Percentiles rank a stretch among this genome's conserved stretches.
phyloP scores from a whole-genome alignment of 345 rosid species.

The Eucalyptus pauciflora region DNA sequence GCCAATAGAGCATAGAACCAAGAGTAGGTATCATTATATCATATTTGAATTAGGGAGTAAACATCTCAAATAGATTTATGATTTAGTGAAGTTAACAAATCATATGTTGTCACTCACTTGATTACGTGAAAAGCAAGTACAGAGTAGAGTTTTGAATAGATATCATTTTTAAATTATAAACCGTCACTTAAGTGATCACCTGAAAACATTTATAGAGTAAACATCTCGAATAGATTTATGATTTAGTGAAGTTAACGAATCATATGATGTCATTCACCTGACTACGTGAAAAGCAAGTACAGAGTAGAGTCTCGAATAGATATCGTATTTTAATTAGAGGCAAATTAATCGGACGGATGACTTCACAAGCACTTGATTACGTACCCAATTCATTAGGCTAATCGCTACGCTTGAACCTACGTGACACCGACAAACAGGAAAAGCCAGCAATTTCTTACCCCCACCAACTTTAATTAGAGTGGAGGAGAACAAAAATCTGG shows the following conservation, averaged over 20 bases:
- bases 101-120: background rate
- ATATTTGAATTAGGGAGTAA: background rate
- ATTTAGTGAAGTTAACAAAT: background rate
- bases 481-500: background rate
- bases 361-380: no score
- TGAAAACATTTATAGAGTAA: no score
- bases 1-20: background rate
- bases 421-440: background rate
- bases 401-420: background rate
- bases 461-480: background rate
- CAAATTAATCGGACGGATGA: no score
- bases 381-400: background rate
- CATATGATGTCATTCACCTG: background rate
- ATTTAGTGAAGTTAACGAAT: background rate
- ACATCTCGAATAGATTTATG: background rate
- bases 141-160: background rate
- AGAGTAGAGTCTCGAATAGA: no score
- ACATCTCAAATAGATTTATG: background rate
- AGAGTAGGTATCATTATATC: background rate
- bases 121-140: background rate
- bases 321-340: no score
- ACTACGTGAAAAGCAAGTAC: no score
- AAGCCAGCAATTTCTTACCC: background rate
- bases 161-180: background rate
- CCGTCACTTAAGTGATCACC: background rate